Percentiles rank a stretch among this genome's conserved stretches.
These are phyloP conservation scores for Chrysoporthe cubensis DNA, from an alignment of 2,329 filamentous ascomycete genomes.

Conservation along the genomic window DNA sequence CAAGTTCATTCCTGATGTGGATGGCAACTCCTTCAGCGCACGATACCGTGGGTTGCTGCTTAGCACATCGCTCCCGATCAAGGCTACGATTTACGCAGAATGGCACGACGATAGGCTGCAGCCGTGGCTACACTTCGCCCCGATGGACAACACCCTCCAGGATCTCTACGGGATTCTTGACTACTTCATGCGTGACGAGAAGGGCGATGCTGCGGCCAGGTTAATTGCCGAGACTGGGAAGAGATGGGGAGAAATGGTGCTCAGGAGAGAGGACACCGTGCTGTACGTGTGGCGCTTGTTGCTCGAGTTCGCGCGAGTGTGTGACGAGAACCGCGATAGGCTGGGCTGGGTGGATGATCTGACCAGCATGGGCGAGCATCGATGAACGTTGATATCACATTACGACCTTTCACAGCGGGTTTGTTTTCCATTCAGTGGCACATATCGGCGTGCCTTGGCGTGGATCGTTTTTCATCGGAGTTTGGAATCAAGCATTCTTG, in stretches of 20 bases:
- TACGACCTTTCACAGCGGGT: not conserved
- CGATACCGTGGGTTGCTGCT: slow-evolving; percentile 67
- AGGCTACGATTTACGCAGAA: slow-evolving; percentile 73
- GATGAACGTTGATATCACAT: not conserved
- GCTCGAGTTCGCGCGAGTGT: slow-evolving; percentile 60
- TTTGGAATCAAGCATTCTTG: not conserved
- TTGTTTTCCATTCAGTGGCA: not conserved
- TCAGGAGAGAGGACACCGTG: slow-evolving; percentile 68
- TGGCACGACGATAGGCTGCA: slow-evolving; percentile 74
- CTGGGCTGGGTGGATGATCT: slow-evolving; percentile 52
- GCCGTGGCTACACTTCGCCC: slow-evolving; percentile 74
- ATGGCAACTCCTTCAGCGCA: slow-evolving; percentile 69
- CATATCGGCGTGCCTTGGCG: not conserved
- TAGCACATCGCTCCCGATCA: slow-evolving; percentile 68
- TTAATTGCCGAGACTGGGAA: slow-evolving; percentile 63
- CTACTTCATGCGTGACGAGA: slow-evolving; percentile 62
- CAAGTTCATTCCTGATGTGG: slow-evolving; percentile 72
- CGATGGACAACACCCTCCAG: slow-evolving; percentile 69
- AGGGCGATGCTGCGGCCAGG: slow-evolving; percentile 59
- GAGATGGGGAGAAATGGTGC: slow-evolving; percentile 63
- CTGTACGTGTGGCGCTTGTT: slow-evolving; percentile 67
- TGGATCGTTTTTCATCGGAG: not conserved
- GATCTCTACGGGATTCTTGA: slow-evolving; percentile 69
- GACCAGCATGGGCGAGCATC: slow-evolving; percentile 2
- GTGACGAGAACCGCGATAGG: slow-evolving; percentile 47